Evolutionary conservation across 2,329 filamentous ascomycete species (phyloP), one percentile per base, ranked within the genome.

Genomic region (Fusarium verticillioides): DNA sequence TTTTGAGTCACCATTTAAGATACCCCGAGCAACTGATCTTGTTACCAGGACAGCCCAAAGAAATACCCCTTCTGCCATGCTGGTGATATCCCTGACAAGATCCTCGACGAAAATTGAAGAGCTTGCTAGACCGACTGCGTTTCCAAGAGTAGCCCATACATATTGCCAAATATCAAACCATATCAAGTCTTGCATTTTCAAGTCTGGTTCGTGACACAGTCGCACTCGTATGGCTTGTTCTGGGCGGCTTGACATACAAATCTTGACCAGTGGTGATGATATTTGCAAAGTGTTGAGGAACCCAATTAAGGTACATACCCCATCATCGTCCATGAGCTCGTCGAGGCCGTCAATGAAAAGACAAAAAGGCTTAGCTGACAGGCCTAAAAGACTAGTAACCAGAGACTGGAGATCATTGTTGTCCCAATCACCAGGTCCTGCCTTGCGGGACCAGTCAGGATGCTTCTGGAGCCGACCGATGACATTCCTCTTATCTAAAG

Each of bases 161-260:
- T 30, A 30, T 30, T 9, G 28, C 9, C 8, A 7, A 30, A 30
- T 30, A 30, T 30, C 28, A 30, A 9, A 7, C 28, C 28, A 30
- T 30, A 7, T 30, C 2, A 30, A 30, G 9, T 52, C 11, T 15
- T 52, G n/a, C 32, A 52, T 52, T 15, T 21, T 19, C 1, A 52
- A 0, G n/a, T 36, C 6, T 0, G 30, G 16, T 0, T 19, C 0
- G 0, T 2, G n/a, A 5, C 1, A 0, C 3, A 36, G 0, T 1
- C n/a, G 32, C 1, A 0, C 8, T 10, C 12, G 32, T 4, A 52
- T 36, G 0, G 8, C 30, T 10, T 1, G 0, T 4, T 36, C 47
- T 10, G 30, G n/a, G 0, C 47, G 47, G 4, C 47, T 52, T 34
- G 30, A 26, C 30, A 34, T 15, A 2, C 47, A 52, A 0, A 52